phyloP scores from a whole-genome alignment of 192 early-diverging fungal genomes.

The Powellomyces hirtus region DNA sequence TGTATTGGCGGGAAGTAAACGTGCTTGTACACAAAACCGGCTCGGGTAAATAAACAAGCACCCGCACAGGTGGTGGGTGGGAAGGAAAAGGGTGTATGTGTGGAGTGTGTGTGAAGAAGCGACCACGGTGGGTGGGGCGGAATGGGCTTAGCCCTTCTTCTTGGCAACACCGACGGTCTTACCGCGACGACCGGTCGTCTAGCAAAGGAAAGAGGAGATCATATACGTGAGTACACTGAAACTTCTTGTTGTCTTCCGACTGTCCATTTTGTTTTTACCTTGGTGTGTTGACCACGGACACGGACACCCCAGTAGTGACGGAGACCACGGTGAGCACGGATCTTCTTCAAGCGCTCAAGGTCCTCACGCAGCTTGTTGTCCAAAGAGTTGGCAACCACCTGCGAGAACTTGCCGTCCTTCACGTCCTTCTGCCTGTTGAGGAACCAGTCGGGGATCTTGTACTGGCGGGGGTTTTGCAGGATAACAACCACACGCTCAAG shows the following conservation, averaged over 20 bases:
- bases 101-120: no score
- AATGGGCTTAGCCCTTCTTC: conserved; percentile 86
- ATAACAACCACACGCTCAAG: conserved; percentile 97
- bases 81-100: no score
- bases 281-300: conserved; percentile 99
- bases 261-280: no score
- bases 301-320: conserved; percentile 98
- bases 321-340: conserved; percentile 98
- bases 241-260: no score
- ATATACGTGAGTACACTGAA: no score
- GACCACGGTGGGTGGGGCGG: no score
- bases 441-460: conserved; percentile 99
- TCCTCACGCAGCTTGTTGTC: conserved; percentile 99
- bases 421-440: conserved; percentile 99
- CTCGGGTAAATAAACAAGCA: no score
- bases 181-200: conserved; percentile 95
- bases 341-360: conserved; percentile 98
- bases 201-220: no score
- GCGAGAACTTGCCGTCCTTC: conserved; percentile 90
- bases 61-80: no score
- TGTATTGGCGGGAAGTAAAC: no score
- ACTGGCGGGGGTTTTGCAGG: conserved; percentile 98
- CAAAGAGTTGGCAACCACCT: conserved; percentile 89
- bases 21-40: no score
- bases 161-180: conserved; percentile 96